Evolutionary conservation across 768 basidiomycete genomes (phyloP).

Genomic region (Lentinula lateritia): DNA sequence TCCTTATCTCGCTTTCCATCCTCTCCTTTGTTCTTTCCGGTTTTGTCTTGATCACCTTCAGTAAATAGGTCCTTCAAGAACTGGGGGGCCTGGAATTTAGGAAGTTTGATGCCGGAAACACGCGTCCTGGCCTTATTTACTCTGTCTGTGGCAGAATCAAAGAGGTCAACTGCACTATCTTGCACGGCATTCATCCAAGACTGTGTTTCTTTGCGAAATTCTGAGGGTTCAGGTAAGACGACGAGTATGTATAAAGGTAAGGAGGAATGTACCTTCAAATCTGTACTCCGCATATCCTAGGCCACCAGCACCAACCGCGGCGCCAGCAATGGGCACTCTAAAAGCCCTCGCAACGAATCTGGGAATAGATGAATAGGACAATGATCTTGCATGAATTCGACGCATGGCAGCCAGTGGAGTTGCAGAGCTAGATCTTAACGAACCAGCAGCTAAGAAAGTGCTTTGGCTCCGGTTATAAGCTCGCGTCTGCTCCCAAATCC

Average conservation of each 20-base stretch:
- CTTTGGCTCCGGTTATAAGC: slow-evolving; percentile 54
- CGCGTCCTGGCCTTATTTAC: slow-evolving; percentile 55
- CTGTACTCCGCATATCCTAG: slow-evolving; percentile 96
- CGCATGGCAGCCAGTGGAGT: slow-evolving; percentile 42
- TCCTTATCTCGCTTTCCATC: slow-evolving; percentile 23
- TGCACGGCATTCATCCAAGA: slow-evolving; percentile 63
- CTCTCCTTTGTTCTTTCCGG: slow-evolving; percentile 23
- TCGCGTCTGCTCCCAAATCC: slow-evolving; percentile 17
- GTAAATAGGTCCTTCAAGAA: slow-evolving; percentile 60
- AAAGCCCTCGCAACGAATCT: slow-evolving; percentile 84
- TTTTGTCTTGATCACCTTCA: slow-evolving; percentile 9
- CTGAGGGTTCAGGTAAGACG: slow-evolving; percentile 29
- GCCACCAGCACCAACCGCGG: slow-evolving; percentile 85
- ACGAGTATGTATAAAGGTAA: neutral
- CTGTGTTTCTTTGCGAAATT: slow-evolving; percentile 63
- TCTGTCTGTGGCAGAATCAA: slow-evolving; percentile 69
- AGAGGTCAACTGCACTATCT: slow-evolving; percentile 63
- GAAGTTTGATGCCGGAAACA: slow-evolving; percentile 57
- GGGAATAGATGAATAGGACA: slow-evolving; percentile 89
- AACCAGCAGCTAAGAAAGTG: slow-evolving; percentile 50
- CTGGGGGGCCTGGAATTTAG: slow-evolving; percentile 49
- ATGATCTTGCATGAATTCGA: slow-evolving; percentile 65
- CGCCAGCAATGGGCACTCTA: slow-evolving; percentile 82
- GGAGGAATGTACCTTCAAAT: slow-evolving; percentile 65
- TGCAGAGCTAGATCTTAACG: slow-evolving; percentile 44